Conservation (phyloP, 2,329 filamentous ascomycete species). For the Truncatella angustata region DNA sequence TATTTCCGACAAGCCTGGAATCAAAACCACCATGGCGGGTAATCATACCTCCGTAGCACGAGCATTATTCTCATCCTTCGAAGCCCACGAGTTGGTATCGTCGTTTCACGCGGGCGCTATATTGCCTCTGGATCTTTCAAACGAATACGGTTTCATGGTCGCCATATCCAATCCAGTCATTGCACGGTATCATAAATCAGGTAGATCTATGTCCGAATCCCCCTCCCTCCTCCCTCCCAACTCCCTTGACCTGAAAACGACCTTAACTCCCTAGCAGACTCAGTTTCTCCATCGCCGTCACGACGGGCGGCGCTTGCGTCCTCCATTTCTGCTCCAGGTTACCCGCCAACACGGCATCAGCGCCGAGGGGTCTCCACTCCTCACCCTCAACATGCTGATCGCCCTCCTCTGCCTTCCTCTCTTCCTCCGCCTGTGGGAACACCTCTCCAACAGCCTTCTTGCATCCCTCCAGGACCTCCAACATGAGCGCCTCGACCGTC, state of each 20-base stretch:
- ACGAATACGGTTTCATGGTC: no score
- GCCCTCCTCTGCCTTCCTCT: slow-evolving; percentile 17
- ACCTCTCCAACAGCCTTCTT: slow-evolving; percentile 67
- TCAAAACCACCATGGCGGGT: no score
- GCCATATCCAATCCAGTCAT: no score
- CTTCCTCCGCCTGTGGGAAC: slow-evolving; percentile 41
- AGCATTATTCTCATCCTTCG: no score
- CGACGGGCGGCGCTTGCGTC: slow-evolving; percentile 45
- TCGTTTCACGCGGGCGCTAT: no score
- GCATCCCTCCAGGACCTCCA: slow-evolving; percentile 72
- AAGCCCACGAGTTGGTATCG: no score
- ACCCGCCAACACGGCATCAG: slow-evolving; percentile 51
- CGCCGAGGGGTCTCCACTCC: slow-evolving; percentile 39
- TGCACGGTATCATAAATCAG: no score
- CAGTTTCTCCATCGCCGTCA: slow-evolving; percentile 48
- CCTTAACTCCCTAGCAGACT: slow-evolving; percentile 44
- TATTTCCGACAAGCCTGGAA: no score
- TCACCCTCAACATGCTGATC: slow-evolving; percentile 8
- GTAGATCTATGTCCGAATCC: no score
- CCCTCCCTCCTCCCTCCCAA: no score
- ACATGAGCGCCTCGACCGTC: slow-evolving; percentile 71
- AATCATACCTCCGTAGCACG: no score
- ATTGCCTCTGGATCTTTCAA: no score
- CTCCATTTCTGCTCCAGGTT: slow-evolving; percentile 45
- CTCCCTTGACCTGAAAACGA: neutral